These are phyloP conservation scores for Fusarium sp. DNA, from an alignment of 2,329 filamentous ascomycete species.

Conservation along the genomic window DNA sequence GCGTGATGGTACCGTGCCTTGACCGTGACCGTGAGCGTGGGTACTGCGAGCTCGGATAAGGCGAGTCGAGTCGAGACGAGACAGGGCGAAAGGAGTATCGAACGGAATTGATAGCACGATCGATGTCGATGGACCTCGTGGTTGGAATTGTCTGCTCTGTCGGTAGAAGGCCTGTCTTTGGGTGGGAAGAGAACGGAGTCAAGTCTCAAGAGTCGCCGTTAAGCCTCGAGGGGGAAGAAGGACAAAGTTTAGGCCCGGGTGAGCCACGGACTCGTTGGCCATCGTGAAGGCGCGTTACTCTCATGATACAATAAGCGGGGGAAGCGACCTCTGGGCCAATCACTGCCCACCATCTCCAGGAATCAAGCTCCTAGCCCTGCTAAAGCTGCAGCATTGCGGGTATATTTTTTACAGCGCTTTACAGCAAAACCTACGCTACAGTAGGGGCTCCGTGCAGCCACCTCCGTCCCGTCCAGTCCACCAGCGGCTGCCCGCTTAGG, in stretches of 20 bases:
- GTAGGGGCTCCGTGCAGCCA: neutral
- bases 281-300: slow-evolving; percentile 49
- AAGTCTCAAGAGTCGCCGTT: slow-evolving; percentile 44
- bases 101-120: slow-evolving; percentile 20
- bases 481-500: slow-evolving; percentile 1
- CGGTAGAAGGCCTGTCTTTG: slow-evolving; percentile 22
- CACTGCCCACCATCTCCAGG: slow-evolving; percentile 41
- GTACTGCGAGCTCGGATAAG: slow-evolving; percentile 27
- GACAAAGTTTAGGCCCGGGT: slow-evolving; percentile 47
- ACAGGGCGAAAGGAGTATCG: slow-evolving; percentile 3
- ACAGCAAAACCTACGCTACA: neutral
- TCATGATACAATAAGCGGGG: slow-evolving; percentile 59
- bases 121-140: slow-evolving; percentile 20
- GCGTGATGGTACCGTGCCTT: slow-evolving; percentile 30
- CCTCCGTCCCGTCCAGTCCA: slow-evolving; percentile 7
- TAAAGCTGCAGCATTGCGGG: slow-evolving; percentile 43
- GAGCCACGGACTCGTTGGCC: slow-evolving; percentile 40
- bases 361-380: slow-evolving; percentile 44
- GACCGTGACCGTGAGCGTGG: slow-evolving; percentile 34
- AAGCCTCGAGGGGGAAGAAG: slow-evolving; percentile 44
- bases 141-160: slow-evolving; percentile 7
- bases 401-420: slow-evolving; percentile 27
- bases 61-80: slow-evolving; percentile 6
- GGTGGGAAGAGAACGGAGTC: slow-evolving; percentile 14
- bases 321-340: slow-evolving; percentile 51